Base-by-base conservation (phyloP, 2,329 filamentous ascomycete species). In the Alternaria sp. region DNA sequence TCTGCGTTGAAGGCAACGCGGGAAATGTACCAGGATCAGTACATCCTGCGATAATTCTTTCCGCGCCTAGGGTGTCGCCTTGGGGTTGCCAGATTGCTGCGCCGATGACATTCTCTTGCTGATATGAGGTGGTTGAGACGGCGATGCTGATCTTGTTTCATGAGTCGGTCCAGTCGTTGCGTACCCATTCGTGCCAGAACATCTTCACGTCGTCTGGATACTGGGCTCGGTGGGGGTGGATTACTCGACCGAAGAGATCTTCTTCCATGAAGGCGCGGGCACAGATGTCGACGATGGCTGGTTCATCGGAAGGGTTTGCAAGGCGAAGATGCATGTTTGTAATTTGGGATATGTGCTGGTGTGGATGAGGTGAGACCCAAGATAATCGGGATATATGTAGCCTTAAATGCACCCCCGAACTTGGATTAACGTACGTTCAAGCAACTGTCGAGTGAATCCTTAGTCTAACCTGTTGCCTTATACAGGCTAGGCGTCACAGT, bases 251-350 rank as follows among this genome's bases (percentile, higher is more conserved):
- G 23, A 73, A 73, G 26, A 75, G 67, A 28, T 73, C 68, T 54
- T 78, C 76, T 23, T 77, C 59, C 63, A 73, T 75, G 57, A 76
- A 78, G 3, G 76, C 70, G 3, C 65, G 61, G 6, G 63, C 44
- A 32, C 65, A 71, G 36, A 78, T 49, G 12, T n/a, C 13, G 9
- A 50, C 68, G 10, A 78, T 71, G 25, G 54, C 49, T 13, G 63
- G 50, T 43, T 71, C 65, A 26, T 75, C 73, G 7, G 59, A 52
- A 3, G 57, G 53, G 9, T 49, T 49, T 6, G 72, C 71, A 3
- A 23, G 30, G 25, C 72, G 71, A 23, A 73, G 46, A 23, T 66
- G 55, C 65, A 73, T 63, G 11, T 11, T 49, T 49, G 45, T 2
- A 26, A 26, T 12, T 7, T 47, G 9, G 15, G 3, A 47, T 9